Base-by-base conservation (phyloP, 2,329 filamentous ascomycete genomes). In the Cladosporium phlei region DNA sequence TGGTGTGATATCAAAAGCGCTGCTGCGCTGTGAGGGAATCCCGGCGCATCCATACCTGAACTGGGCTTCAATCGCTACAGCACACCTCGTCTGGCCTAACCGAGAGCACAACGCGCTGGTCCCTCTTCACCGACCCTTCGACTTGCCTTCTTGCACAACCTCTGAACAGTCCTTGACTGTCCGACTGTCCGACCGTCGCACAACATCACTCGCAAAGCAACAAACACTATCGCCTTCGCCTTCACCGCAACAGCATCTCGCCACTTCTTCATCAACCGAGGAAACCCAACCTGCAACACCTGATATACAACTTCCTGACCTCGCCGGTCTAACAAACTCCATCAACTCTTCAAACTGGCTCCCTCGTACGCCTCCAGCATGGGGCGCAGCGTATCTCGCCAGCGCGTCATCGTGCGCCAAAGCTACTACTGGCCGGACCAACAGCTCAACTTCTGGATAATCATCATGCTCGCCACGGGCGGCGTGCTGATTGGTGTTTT, bases 371-470 rank as follows among this genome's bases (percentile, higher is more conserved):
- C 35, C 24, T 47, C 46, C 55, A 57, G 43, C 38, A 62, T 64
- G 59, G 60, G 59, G 21, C 59, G 44, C 44, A 54, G 50, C 48
- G 51, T 55, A 20, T 52, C 52, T 45, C 56, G 58, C n/a, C 52
- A 57, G 32, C 54, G 61, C 35, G 66, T 72, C 16, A 64, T 73
- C 37, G 68, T 73, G 28, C 68, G 70, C 22, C 64, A 73, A 54
- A 71, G 74, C 57, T 83, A 82, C 68, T 76, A 74, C 67, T 84
- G 80, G 80, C 80, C 80, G 2, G 79, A 83, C 62, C 69, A 77
- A 38, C 79, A 82, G 57, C 71, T 84, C 54, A 82, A 83, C 58
- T 65, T 81, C 57, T 84, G 80, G 80, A 76, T 79, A 44, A 75
- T 83, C 55, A 69, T 82, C 54, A 80, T 83, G 61, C 69, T 83